A percentile compares a stretch with the other conserved stretches of the same genome.
Evolutionary conservation across 2,329 filamentous ascomycete genomes (phyloP).

Genomic region (Colletotrichum theobromicola): DNA sequence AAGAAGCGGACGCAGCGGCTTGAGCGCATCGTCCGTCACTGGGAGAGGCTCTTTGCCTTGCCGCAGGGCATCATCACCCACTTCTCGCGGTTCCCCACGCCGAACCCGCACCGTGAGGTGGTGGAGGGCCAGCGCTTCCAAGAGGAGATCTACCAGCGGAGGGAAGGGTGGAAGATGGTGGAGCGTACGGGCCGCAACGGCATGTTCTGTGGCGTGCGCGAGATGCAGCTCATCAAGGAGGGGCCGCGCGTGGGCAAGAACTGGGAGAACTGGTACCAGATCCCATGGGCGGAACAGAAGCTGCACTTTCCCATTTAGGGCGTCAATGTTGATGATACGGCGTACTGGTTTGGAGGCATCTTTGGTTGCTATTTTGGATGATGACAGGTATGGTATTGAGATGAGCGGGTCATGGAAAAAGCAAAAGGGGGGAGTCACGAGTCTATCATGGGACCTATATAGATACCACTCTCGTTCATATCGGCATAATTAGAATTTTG

Average conservation of each 20-base stretch:
- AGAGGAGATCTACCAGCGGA: constrained; percentile 53
- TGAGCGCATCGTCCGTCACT: constrained; percentile 56
- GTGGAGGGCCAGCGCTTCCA: constrained; percentile 58
- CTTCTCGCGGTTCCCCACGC: constrained; percentile 60
- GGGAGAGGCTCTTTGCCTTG: constrained; percentile 68
- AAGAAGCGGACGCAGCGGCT: constrained; percentile 32
- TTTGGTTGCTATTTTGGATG: not conserved
- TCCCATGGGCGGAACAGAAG: constrained; percentile 9
- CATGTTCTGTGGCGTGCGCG: constrained; percentile 60
- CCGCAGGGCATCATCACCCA: constrained; percentile 64
- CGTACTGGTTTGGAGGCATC: not conserved
- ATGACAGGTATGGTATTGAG: not conserved
- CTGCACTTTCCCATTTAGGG: constrained; percentile 7
- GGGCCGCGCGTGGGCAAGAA: constrained; percentile 12
- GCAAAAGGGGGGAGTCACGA: not conserved
- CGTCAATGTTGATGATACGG: not conserved
- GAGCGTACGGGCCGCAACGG: constrained; percentile 52
- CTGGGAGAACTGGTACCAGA: constrained; percentile 18
- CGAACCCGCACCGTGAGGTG: constrained; percentile 66
- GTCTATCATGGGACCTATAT: not conserved
- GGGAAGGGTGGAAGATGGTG: constrained; percentile 44
- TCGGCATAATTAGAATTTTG: not conserved
- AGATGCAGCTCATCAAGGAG: constrained; percentile 45
- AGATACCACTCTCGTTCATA: constrained; percentile 15
- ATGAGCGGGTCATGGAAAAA: not conserved